Conservation (phyloP, 805 yeast species). For the Metschnikowia dekortorum region DNA sequence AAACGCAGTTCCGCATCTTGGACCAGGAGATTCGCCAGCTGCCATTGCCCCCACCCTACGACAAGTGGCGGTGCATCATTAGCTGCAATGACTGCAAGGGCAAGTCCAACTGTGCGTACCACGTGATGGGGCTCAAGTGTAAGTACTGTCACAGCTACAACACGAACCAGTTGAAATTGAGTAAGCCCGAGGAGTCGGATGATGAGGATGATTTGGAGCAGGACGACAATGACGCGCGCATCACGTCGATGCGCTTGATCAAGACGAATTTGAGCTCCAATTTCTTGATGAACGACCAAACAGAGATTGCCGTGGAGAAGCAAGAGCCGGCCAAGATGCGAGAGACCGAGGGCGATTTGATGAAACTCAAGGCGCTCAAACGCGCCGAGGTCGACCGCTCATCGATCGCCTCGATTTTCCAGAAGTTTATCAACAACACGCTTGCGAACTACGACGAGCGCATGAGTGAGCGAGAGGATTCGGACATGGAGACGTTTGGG, state of each 20-base stretch:
- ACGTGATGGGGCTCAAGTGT: constrained; percentile 83
- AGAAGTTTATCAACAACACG: constrained; percentile 33
- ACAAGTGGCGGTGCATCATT: constrained; percentile 68
- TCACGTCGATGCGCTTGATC: constrained; percentile 28
- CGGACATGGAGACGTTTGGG: constrained; percentile 6
- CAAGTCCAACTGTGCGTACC: constrained; percentile 69
- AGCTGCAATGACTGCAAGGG: constrained; percentile 87
- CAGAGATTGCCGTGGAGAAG: neutral
- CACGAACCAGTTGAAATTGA: constrained; percentile 65
- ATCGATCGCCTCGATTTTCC: constrained; percentile 34
- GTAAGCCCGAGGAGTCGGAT: constrained; percentile 66
- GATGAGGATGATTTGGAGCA: constrained; percentile 27
- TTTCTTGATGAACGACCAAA: constrained; percentile 29
- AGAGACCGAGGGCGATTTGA: constrained; percentile 23
- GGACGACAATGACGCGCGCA: constrained; percentile 11
- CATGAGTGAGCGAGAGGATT: neutral
- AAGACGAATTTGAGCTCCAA: constrained; percentile 34
- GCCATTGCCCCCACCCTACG: constrained; percentile 76
- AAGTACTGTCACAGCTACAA: constrained; percentile 84
- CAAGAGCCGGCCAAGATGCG: constrained; percentile 12
- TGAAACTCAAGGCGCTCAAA: constrained; percentile 25
- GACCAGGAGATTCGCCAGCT: constrained; percentile 78
- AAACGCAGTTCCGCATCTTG: constrained; percentile 77
- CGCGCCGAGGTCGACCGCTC: constrained; percentile 23
- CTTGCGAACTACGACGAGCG: constrained; percentile 6